Evolutionary conservation across 768 basidiomycete species (phyloP), one percentile per base, ranked within the genome.

Genomic region (Kondoa malvinella): DNA sequence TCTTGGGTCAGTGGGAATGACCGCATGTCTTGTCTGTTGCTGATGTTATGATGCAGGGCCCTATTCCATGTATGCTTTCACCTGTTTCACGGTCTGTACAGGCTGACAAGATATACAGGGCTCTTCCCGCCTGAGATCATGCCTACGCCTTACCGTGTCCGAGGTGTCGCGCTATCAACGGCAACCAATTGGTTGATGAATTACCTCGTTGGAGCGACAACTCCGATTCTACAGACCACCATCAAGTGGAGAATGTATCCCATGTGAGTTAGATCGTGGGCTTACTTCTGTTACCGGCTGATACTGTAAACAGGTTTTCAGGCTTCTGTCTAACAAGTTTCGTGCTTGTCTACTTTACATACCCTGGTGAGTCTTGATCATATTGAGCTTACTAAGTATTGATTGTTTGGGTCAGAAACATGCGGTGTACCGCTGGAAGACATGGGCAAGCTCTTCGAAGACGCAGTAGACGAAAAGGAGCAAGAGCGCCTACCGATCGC

Each of bases 81-180:
- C n/a, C n/a, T n/a, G n/a, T n/a, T n/a, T n/a, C n/a, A n/a, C n/a
- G n/a, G n/a, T n/a, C n/a, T n/a, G n/a, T n/a, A n/a, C n/a, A n/a
- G n/a, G n/a, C n/a, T n/a, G n/a, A n/a, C n/a, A n/a, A n/a, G n/a
- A n/a, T n/a, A n/a, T n/a, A n/a, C n/a, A 34, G 57, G n/a, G 34
- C 33, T 58, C 26, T 50, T 61, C 30, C 70, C 70, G 26, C 70
- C 70, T 33, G 69, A 70, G 31, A 70, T 70, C 63, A 70, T 70
- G 69, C 69, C 69, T 2, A 34, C 67, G 31, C 69, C 68, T 3
- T 66, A 68, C 73, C 84, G 94, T 50, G 92, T 90, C 14, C 95
- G 95, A 79, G 92, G 92, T n/a, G 92, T 95, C 27, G 92, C 89
- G 4, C 74, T 95, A 34, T 94, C 90, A 0, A 95, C 92, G 2